Base-by-base conservation (phyloP, 768 basidiomycete genomes). In the Tylopilus felleus region DNA sequence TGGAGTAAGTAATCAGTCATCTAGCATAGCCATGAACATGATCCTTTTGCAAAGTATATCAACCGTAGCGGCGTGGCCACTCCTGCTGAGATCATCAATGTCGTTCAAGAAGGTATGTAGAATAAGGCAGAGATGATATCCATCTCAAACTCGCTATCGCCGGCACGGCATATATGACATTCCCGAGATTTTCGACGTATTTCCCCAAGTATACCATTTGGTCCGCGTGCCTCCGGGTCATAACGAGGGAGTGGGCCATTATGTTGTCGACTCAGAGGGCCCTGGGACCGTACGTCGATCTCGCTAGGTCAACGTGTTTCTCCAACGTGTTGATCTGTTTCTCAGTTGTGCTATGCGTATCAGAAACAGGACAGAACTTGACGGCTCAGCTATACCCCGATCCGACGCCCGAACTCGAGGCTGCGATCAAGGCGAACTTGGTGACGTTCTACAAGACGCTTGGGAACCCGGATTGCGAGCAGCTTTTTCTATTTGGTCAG, bases 31-130 rank as follows among this genome's bases (percentile, higher is more conserved):
- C 1, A 39, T 33, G 14, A 17, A 51, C 19, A 6, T 35, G 21
- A 1, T 19, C 27, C 0, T 22, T 39, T 47, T 46, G 10, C 8
- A 27, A 49, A 62, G 60, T 65, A 65, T n/a, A 7, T 65, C 14
- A 44, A 49, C 16, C 57, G 25, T 33, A 55, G 8, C 2, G 60
- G 60, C 22, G 55, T 65, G 14, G 51, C 52, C 4, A 59, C 54
- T 16, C 64, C 64, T 4, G 63, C 22, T 17, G 47, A 64, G 50
- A 56, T 65, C 29, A 64, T 65, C 47, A 57, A 39, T 33, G 63
- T 64, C 5, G 52, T 41, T 19, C 64, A 64, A 41, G 60, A 63
- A 44, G 63, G 64, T 51, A 23, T 14, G 52, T 21, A 21, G 3
- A 22, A 7, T 33, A 8, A 8, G 1, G 8, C 4, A 3, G 22